Percentiles rank a stretch among this genome's conserved stretches.
These are phyloP conservation scores for Parietaria judaica DNA, from an alignment of 306 rosid species.

Conservation along the genomic window DNA sequence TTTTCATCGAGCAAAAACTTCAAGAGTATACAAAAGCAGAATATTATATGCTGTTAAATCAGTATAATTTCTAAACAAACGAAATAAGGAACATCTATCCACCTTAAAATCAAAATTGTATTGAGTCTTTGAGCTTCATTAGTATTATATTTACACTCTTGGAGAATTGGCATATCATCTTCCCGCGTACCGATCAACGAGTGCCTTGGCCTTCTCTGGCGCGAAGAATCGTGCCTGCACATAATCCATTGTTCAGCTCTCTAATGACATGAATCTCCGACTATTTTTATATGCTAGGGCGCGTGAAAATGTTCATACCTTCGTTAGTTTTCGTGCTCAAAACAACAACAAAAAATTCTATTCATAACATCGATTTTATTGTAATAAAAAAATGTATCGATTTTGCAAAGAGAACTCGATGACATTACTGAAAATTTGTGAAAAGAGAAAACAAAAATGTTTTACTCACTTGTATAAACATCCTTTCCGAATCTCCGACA, in stretches of 20 bases:
- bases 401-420: neutral
- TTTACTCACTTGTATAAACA: slow-evolving; percentile 84
- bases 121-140: too few relatives aligned
- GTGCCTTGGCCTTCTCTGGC: slow-evolving; percentile 73
- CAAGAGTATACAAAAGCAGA: too few relatives aligned
- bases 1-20: too few relatives aligned
- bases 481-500: slow-evolving; percentile 85
- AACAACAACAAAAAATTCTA: too few relatives aligned
- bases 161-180: neutral
- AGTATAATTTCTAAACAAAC: too few relatives aligned
- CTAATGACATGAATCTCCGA: neutral
- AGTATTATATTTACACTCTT: too few relatives aligned
- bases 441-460: neutral
- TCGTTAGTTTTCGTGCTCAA: too few relatives aligned
- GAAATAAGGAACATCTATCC: too few relatives aligned
- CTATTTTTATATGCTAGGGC: neutral
- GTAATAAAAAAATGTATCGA: neutral
- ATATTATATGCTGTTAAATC: too few relatives aligned
- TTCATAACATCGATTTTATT: neutral
- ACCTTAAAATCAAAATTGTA: too few relatives aligned
- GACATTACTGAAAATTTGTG: neutral
- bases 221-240: slow-evolving; percentile 89
- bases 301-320: too few relatives aligned
- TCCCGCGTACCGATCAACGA: slow-evolving; percentile 69
- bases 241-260: neutral